These are phyloP conservation scores for Ogataea hybrid DNA, from an alignment of 1,139 yeast genomes.

Conservation along the genomic window DNA sequence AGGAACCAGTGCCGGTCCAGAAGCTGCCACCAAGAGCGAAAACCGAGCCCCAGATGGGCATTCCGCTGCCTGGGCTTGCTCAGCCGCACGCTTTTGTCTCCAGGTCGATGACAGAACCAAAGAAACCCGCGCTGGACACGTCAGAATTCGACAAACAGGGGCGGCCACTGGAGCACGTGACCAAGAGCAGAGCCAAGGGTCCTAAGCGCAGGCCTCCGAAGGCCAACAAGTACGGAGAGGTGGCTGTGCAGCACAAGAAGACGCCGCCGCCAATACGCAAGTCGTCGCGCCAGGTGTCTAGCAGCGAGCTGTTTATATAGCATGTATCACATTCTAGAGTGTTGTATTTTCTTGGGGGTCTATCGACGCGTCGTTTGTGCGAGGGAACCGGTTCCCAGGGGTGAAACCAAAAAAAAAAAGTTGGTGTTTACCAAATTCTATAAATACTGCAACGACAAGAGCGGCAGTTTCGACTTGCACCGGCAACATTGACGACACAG, in stretches of 20 bases:
- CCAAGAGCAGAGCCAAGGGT: constrained; percentile 65
- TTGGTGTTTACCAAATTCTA: constrained; percentile 9
- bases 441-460: constrained; percentile 1
- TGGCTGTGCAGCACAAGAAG: constrained; percentile 12
- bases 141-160: constrained; percentile 21
- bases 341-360: background rate
- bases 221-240: constrained; percentile 39
- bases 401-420: background rate
- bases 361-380: constrained; percentile 7
- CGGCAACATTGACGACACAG: background rate
- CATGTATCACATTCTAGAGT: background rate
- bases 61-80: constrained; percentile 22
- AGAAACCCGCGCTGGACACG: constrained; percentile 13
- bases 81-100: constrained; percentile 11
- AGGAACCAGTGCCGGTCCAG: background rate
- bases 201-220: constrained; percentile 59
- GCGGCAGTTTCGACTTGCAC: background rate
- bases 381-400: too few relatives aligned
- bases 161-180: constrained; percentile 51
- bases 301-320: constrained; percentile 24
- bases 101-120: constrained; percentile 4
- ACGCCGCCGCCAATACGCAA: constrained; percentile 26
- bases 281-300: constrained; percentile 26
- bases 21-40: constrained; percentile 6
- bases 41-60: constrained; percentile 13